Percentiles rank a stretch among this genome's conserved stretches.
Evolutionary conservation across 2,329 filamentous ascomycete genomes (phyloP).

Genomic region (Fusarium pininemorale): DNA sequence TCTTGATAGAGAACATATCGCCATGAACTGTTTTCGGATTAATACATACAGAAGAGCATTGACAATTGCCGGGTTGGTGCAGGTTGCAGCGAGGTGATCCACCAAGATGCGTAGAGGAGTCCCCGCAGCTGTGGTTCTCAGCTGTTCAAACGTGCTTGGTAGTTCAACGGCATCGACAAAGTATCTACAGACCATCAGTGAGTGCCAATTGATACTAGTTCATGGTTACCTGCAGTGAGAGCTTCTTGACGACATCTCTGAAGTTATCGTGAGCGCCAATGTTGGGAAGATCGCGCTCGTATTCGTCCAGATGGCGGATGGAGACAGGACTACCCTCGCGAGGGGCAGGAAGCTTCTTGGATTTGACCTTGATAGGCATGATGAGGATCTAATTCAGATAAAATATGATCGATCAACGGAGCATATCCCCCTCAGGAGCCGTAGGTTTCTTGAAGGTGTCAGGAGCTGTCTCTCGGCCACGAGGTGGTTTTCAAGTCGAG

Average conservation of each 20-base stretch:
- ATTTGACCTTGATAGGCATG: conserved; percentile 52
- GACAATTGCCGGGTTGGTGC: conserved; percentile 75
- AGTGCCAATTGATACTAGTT: background rate
- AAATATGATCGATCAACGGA: background rate
- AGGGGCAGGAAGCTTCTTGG: conserved; percentile 45
- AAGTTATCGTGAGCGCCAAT: conserved; percentile 69
- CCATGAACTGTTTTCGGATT: background rate
- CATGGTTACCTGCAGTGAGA: conserved; percentile 62
- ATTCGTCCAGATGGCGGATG: conserved; percentile 42
- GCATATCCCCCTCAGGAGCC: background rate
- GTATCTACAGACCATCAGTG: conserved; percentile 56
- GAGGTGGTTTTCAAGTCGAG: background rate
- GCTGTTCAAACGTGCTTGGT: conserved; percentile 77
- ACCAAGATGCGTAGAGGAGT: conserved; percentile 67
- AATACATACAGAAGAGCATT: conserved; percentile 75
- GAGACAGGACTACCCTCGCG: conserved; percentile 50
- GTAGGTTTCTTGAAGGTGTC: background rate
- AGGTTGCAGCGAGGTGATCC: conserved; percentile 68
- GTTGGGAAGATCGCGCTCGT: conserved; percentile 58
- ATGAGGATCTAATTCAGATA: background rate
- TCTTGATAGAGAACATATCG: background rate
- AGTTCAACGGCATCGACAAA: conserved; percentile 69
- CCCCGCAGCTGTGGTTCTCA: conserved; percentile 72
- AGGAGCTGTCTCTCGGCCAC: background rate
- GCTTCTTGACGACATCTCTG: conserved; percentile 71